Evolutionary conservation across 768 basidiomycete species (phyloP), one percentile per base, ranked within the genome.

Genomic region (Boletus edulis): DNA sequence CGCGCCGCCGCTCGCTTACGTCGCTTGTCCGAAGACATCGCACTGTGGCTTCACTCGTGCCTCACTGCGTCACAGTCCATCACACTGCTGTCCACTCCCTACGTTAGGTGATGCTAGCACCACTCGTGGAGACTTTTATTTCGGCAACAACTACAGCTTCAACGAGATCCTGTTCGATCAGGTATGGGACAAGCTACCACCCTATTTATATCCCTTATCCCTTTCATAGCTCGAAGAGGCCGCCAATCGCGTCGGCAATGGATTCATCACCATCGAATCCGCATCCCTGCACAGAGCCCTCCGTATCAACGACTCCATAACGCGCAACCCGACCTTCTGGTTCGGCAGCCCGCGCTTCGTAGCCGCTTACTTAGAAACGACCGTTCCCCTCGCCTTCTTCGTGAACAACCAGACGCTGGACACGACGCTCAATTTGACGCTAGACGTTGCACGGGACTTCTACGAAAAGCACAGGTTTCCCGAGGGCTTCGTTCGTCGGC

Each of bases 251-350:
- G 57, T 65, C 11, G 65, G 65, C 12, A n/a, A 34, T 39, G 63
- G 65, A 0, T n/a, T 42, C 41, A 52, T 67, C 41, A 66, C 65
- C 4, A 4, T 67, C 24, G 57, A 67, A 46, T 67, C 65, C 2
- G 51, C 62, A 22, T 37, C 62, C 12, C 31, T 66, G 29, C 55
- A 66, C 38, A 66, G 65, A n/a, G 29, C 41, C 2, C 46, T 48
- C 3, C 62, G 65, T 14, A 66, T 66, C 44, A 67, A 62, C 29
- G 57, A 67, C 46, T 66, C 65, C 22, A 67, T 66, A 18, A 60
- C 65, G 9, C 49, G 46, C 40, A 66, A 66, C 43, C 65, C 65
- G 0, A 62, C 60, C 0, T 66, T 66, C 37, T 52, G 29, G 48
- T 65, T 67, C 15, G 55, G 57, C 3, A 58, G 57, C 11, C 62